Conservation (phyloP, 108 stramenopile species). For the Pseudonitzschia multiseries region DNA sequence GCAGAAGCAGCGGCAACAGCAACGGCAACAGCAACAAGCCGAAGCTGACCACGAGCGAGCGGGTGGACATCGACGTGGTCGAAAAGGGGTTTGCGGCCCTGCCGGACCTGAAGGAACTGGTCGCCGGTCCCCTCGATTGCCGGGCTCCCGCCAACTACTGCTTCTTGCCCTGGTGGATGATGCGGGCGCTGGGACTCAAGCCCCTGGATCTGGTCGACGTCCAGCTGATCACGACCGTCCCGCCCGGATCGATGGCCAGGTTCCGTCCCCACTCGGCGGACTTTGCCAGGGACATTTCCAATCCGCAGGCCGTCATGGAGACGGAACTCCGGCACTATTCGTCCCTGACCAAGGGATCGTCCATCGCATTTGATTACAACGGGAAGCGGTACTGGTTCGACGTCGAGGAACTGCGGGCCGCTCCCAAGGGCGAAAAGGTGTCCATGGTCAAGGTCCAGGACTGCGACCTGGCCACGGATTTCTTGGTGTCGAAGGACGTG, state of each 20-base stretch:
- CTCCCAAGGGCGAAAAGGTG: conserved; percentile 80
- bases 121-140: conserved; percentile 88
- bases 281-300: conserved; percentile 69
- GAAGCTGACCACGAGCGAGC: conserved; percentile 10
- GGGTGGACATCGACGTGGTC: conserved; percentile 35
- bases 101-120: conserved; percentile 52
- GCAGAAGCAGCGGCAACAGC: background rate
- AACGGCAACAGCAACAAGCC: too few species aligned
- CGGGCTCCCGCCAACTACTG: conserved; percentile 87
- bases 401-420: conserved; percentile 81
- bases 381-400: conserved; percentile 83
- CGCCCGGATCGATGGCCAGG: conserved; percentile 70
- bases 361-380: conserved; percentile 87
- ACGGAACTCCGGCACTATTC: conserved; percentile 89
- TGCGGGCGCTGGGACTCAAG: conserved; percentile 76
- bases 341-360: conserved; percentile 70
- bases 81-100: conserved; percentile 51
- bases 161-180: conserved; percentile 89
- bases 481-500: conserved; percentile 71
- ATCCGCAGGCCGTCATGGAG: conserved; percentile 88
- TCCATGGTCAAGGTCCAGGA: conserved; percentile 83
- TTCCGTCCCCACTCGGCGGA: conserved; percentile 75
- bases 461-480: conserved; percentile 86
- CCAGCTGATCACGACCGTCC: conserved; percentile 48
- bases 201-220: conserved; percentile 84